Conservation (phyloP, 495 filamentous ascomycete genomes). For the Neurospora tetrasperma region DNA sequence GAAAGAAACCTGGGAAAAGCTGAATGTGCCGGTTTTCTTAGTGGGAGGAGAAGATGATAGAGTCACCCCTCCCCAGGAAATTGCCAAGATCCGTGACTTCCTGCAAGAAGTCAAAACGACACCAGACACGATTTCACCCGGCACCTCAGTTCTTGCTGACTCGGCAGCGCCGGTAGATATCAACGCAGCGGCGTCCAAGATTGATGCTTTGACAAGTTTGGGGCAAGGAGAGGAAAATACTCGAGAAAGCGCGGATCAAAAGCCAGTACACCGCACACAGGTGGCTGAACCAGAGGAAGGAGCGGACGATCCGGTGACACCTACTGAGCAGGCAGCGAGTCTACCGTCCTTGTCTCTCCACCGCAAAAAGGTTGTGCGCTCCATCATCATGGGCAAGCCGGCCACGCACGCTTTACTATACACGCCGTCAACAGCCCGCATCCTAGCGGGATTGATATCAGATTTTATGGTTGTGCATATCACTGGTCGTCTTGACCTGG, state of each 20-base stretch:
- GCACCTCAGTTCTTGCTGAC: slow-evolving; percentile 20
- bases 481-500: slow-evolving; percentile 65
- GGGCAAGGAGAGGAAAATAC: neutral
- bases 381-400: slow-evolving; percentile 60
- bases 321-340: slow-evolving; percentile 24
- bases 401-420: slow-evolving; percentile 82
- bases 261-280: neutral
- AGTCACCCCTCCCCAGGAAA: slow-evolving; percentile 59
- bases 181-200: slow-evolving; percentile 2
- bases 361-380: slow-evolving; percentile 51
- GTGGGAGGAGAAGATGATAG: slow-evolving; percentile 68
- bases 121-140: neutral
- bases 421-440: slow-evolving; percentile 61
- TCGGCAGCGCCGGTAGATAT: slow-evolving; percentile 36
- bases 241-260: neutral
- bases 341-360: slow-evolving; percentile 31
- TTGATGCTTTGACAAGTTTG: neutral
- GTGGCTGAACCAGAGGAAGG: slow-evolving; percentile 18
- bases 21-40: slow-evolving; percentile 65
- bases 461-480: slow-evolving; percentile 67
- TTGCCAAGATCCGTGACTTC: slow-evolving; percentile 49
- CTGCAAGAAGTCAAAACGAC: slow-evolving; percentile 12
- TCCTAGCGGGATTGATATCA: slow-evolving; percentile 69
- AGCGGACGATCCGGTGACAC: slow-evolving; percentile 39
- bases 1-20: slow-evolving; percentile 57